Conservation (phyloP, 768 basidiomycete species). For the Leccinum rimulosum region DNA sequence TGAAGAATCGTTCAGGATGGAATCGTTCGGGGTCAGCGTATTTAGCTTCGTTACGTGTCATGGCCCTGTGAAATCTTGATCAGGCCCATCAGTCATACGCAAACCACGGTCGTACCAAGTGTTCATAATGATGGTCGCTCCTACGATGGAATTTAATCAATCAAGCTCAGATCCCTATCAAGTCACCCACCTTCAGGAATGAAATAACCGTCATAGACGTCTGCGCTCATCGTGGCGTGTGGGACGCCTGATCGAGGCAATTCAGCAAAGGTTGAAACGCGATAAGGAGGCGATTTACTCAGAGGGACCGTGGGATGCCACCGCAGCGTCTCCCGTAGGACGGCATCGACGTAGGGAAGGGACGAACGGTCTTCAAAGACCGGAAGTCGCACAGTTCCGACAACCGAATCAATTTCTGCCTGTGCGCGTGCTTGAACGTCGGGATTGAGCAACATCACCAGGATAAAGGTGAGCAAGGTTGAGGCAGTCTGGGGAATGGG, state of each 20-base stretch:
- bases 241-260: slow-evolving; percentile 26
- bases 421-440: slow-evolving; percentile 39
- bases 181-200: slow-evolving; percentile 49
- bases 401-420: slow-evolving; percentile 34
- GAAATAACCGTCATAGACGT: slow-evolving; percentile 46
- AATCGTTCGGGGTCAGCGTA: slow-evolving; percentile 35
- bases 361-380: slow-evolving; percentile 29
- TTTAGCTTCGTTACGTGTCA: slow-evolving; percentile 34
- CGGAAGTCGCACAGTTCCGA: slow-evolving; percentile 33
- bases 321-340: slow-evolving; percentile 33
- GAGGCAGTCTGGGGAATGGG: slow-evolving; percentile 29
- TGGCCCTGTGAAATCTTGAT: slow-evolving; percentile 21
- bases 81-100: background rate
- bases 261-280: background rate
- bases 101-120: slow-evolving; percentile 15
- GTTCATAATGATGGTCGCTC: slow-evolving; percentile 31
- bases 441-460: slow-evolving; percentile 38
- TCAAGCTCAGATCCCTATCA: background rate
- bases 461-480: slow-evolving; percentile 29
- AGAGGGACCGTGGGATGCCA: slow-evolving; percentile 37
- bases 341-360: slow-evolving; percentile 27
- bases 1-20: slow-evolving; percentile 36
- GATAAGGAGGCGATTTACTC: slow-evolving; percentile 17
- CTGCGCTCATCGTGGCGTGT: slow-evolving; percentile 36
- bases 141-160: slow-evolving; percentile 6